A percentile compares a stretch with the other conserved stretches of the same genome.
These are phyloP conservation scores for Nigrospora osmanthi DNA, from an alignment of 2,329 filamentous ascomycete species.

Conservation along the genomic window DNA sequence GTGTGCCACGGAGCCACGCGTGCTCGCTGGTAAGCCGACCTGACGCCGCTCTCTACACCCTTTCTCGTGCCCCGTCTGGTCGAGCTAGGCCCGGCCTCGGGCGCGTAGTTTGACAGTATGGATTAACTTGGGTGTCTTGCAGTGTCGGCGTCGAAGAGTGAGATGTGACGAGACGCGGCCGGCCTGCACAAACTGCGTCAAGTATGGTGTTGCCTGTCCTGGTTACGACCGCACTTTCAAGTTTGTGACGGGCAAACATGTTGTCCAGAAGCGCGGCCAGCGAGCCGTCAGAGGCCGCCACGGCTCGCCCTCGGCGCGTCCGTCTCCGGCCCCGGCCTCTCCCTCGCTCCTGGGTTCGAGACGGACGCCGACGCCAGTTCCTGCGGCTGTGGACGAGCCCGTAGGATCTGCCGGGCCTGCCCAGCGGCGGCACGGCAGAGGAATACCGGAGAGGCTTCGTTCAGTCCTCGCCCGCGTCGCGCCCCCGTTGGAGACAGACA, in stretches of 20 bases:
- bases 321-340: neutral
- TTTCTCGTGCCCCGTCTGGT: no score
- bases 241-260: slow-evolving; percentile 7
- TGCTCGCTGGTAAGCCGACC: neutral
- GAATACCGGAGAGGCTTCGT: neutral
- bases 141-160: slow-evolving; percentile 2
- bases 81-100: no score
- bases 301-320: neutral
- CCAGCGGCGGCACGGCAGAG: neutral
- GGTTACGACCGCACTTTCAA: slow-evolving; percentile 4
- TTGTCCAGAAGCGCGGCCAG: slow-evolving; percentile 4
- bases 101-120: no score
- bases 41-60: no score
- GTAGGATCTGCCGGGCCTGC: neutral
- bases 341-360: neutral
- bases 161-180: slow-evolving; percentile 6
- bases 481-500: neutral
- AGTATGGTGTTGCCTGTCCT: slow-evolving; percentile 4
- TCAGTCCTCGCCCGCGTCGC: neutral
- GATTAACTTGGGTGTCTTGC: no score
- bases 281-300: neutral
- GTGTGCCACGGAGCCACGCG: neutral
- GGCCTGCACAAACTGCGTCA: slow-evolving; percentile 3
- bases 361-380: neutral
- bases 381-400: neutral